These are phyloP conservation scores for Cercophora newfieldiana DNA, from an alignment of 495 filamentous ascomycete genomes.

Conservation along the genomic window DNA sequence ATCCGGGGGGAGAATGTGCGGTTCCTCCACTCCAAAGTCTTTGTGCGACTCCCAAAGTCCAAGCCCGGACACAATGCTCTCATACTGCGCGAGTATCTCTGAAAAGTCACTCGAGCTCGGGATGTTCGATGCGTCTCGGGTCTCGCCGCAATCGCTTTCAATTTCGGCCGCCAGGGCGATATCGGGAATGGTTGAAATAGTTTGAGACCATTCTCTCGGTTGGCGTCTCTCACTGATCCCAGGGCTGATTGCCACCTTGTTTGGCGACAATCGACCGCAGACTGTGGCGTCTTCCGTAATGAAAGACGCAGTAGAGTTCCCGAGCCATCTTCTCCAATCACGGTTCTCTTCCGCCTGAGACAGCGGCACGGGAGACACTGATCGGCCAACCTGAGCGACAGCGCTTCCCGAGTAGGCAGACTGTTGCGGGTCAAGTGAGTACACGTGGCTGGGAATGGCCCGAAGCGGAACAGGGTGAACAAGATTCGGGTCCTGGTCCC, in stretches of 20 bases:
- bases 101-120: slow-evolving; percentile 21
- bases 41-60: slow-evolving; percentile 18
- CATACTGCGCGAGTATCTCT: slow-evolving; percentile 20
- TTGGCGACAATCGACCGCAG: slow-evolving; percentile 20
- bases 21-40: not conserved
- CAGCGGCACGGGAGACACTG: slow-evolving; percentile 17
- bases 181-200: not conserved
- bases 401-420: slow-evolving; percentile 27
- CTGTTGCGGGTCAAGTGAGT: slow-evolving; percentile 3
- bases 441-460: slow-evolving; percentile 6
- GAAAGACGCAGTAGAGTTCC: slow-evolving; percentile 8
- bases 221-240: slow-evolving; percentile 26
- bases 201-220: slow-evolving; percentile 3
- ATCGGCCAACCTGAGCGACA: slow-evolving; percentile 27
- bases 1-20: not conserved
- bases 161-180: not conserved
- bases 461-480: slow-evolving; percentile 23
- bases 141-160: not conserved
- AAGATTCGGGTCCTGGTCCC: not conserved
- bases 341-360: slow-evolving; percentile 27
- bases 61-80: slow-evolving; percentile 20
- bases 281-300: slow-evolving; percentile 9
- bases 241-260: slow-evolving; percentile 23
- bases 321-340: slow-evolving; percentile 27
- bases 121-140: not conserved